Evolutionary conservation across 192 early-diverging fungal genomes (phyloP).

Genomic region (Backusella psychrophila): DNA sequence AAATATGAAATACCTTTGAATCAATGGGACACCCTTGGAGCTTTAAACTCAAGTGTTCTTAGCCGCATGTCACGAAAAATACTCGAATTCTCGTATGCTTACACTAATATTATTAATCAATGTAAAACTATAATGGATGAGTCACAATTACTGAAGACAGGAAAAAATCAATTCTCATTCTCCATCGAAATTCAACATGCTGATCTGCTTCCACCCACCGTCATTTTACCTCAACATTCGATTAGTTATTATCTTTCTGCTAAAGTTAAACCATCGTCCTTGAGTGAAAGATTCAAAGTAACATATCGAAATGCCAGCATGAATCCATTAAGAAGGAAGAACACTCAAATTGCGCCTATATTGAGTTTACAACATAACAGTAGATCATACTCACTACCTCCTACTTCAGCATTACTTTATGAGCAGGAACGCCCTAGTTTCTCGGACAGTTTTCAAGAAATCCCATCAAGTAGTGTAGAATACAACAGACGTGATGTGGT

Average conservation of each 20-base stretch:
- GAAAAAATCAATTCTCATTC: neutral
- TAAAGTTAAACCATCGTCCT: neutral
- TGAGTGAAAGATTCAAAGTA: neutral
- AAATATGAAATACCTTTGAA: constrained; percentile 1
- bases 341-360: neutral
- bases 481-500: neutral
- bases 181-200: neutral
- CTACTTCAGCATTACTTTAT: neutral
- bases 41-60: neutral
- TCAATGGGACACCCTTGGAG: neutral
- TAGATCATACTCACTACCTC: neutral
- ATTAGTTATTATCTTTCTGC: neutral
- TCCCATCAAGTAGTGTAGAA: neutral
- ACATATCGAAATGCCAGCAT: neutral
- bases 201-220: neutral
- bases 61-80: neutral
- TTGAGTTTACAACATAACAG: neutral
- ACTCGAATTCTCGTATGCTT: neutral
- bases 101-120: neutral
- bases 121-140: neutral
- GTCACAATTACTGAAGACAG: neutral
- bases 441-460: neutral
- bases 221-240: constrained; percentile 3
- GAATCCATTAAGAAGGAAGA: neutral
- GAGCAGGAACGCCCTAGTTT: neutral